Percentiles rank a stretch among this genome's conserved stretches.
phyloP scores from a whole-genome alignment of 345 rosid species.

The Murraya paniculata region DNA sequence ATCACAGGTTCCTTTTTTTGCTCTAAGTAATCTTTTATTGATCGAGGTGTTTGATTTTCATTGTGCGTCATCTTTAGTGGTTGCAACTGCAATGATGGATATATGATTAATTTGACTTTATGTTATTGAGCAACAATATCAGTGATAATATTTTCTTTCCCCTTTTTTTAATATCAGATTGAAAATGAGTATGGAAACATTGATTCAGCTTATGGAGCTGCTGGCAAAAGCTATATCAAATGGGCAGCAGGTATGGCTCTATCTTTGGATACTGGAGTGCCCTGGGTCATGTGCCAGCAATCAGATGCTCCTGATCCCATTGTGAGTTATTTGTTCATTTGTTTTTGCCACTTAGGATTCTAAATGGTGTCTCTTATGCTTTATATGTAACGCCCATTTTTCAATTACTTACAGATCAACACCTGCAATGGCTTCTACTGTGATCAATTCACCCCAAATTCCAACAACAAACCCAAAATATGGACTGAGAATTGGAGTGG shows the following conservation, averaged over 20 bases:
- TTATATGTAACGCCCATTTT: neutral
- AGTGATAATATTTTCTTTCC: neutral
- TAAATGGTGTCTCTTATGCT: neutral
- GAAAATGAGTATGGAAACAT: constrained; percentile 96
- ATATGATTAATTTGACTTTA: constrained; percentile 13
- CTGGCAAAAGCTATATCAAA: constrained; percentile 66
- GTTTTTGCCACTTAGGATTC: neutral
- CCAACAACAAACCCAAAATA: constrained; percentile 77
- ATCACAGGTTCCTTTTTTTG: constrained; percentile 61
- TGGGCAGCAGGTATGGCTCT: constrained; percentile 96
- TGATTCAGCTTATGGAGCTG: constrained; percentile 63
- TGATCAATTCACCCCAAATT: constrained; percentile 95
- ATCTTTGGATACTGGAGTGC: constrained; percentile 84
- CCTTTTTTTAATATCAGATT: constrained; percentile 48
- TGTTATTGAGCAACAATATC: neutral
- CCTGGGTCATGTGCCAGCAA: constrained; percentile 99
- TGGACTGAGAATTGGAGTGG: constrained; percentile 99
- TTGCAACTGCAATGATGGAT: neutral
- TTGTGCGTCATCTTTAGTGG: neutral
- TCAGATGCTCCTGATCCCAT: constrained; percentile 90
- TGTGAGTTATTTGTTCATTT: constrained; percentile 39
- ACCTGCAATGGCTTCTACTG: constrained; percentile 98
- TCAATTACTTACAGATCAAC: constrained; percentile 56
- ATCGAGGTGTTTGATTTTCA: constrained; percentile 3
- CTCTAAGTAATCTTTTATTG: neutral